These are phyloP conservation scores for Cyberlindnera amylophila DNA, from an alignment of 805 yeast genomes.

Conservation along the genomic window DNA sequence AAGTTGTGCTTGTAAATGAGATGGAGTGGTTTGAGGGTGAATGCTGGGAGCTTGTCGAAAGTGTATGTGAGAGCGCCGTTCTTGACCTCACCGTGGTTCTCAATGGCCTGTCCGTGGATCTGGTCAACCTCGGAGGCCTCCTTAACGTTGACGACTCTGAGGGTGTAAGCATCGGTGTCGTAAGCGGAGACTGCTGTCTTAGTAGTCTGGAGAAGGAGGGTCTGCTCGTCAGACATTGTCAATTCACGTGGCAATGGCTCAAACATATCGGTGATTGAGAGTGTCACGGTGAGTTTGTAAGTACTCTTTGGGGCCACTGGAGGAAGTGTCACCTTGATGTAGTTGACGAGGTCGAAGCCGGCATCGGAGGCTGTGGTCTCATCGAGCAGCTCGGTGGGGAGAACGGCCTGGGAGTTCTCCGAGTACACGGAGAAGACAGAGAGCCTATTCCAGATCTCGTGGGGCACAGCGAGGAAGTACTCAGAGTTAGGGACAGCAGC, in stretches of 20 bases:
- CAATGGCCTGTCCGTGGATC: constrained; percentile 23
- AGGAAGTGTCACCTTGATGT: constrained; percentile 47
- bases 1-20: constrained; percentile 59
- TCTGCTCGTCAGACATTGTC: constrained; percentile 57
- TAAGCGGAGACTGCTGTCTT: constrained; percentile 63
- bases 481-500: constrained; percentile 48
- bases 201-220: constrained; percentile 48
- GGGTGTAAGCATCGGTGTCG: constrained; percentile 42
- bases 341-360: constrained; percentile 29
- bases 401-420: constrained; percentile 21
- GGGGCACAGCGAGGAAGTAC: constrained; percentile 60
- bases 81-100: constrained; percentile 37
- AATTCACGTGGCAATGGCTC: constrained; percentile 64
- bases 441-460: constrained; percentile 37
- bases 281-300: constrained; percentile 44
- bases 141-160: constrained; percentile 42
- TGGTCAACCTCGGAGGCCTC: constrained; percentile 43
- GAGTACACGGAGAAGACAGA: constrained; percentile 43
- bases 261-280: constrained; percentile 44
- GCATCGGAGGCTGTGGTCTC: constrained; percentile 22
- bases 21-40: constrained; percentile 44
- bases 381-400: constrained; percentile 27
- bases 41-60: constrained; percentile 49
- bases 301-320: constrained; percentile 65
- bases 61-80: constrained; percentile 49